These are phyloP conservation scores for Cercophora samala DNA, from an alignment of 495 filamentous ascomycete species.

Conservation along the genomic window DNA sequence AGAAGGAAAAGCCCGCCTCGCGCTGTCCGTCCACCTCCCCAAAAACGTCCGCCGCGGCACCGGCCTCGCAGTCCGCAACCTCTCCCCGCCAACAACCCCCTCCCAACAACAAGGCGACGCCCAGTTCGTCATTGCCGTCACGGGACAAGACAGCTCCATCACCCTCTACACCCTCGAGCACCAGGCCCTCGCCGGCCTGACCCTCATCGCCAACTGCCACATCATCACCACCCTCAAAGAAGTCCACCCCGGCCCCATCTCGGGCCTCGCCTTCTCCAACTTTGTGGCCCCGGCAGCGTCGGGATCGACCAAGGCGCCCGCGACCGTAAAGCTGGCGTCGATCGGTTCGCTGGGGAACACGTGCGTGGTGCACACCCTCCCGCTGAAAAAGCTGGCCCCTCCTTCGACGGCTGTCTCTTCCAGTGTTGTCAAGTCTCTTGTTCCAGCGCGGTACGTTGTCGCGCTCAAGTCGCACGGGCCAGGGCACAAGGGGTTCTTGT, in stretches of 20 bases:
- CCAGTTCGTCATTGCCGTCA: slow-evolving; percentile 77
- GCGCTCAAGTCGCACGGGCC: slow-evolving; percentile 52
- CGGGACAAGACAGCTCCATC: slow-evolving; percentile 79
- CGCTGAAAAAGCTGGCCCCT: slow-evolving; percentile 53
- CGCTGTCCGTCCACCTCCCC: slow-evolving; percentile 42
- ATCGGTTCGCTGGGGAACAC: slow-evolving; percentile 76
- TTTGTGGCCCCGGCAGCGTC: slow-evolving; percentile 53
- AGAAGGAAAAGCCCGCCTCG: slow-evolving; percentile 42
- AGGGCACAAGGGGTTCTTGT: slow-evolving; percentile 46
- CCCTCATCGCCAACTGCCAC: slow-evolving; percentile 56
- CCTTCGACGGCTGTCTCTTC: slow-evolving; percentile 33
- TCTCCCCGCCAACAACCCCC: slow-evolving; percentile 51
- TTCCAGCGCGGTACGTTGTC: slow-evolving; percentile 63
- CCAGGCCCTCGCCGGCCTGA: slow-evolving; percentile 39
- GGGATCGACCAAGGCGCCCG: slow-evolving; percentile 14
- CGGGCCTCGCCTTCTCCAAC: slow-evolving; percentile 74
- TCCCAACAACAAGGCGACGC: slow-evolving; percentile 50
- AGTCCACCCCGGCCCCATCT: slow-evolving; percentile 83
- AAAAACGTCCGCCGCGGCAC: slow-evolving; percentile 51
- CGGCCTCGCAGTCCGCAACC: slow-evolving; percentile 68
- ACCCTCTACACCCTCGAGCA: slow-evolving; percentile 70
- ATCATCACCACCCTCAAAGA: slow-evolving; percentile 61
- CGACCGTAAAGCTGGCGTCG: slow-evolving; percentile 76
- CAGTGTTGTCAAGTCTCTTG: slow-evolving; percentile 43
- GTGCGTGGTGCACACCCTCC: slow-evolving; percentile 78